Evolutionary conservation across 768 basidiomycete species (phyloP).

Genomic region (Lactarius trivialis): DNA sequence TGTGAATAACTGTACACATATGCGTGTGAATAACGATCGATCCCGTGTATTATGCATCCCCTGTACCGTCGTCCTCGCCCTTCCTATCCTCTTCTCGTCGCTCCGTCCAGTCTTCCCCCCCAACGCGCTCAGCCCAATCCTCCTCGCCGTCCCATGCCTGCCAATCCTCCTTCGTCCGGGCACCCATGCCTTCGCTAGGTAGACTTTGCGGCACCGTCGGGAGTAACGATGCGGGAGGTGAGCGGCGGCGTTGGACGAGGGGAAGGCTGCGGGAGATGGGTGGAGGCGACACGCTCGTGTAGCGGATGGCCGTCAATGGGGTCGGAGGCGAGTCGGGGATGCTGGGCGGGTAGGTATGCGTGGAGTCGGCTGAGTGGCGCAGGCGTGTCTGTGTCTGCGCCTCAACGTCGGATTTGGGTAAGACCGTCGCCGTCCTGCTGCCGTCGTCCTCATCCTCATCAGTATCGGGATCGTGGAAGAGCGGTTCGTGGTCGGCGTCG

Average conservation of each 20-base stretch:
- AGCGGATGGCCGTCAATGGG: conserved; percentile 31
- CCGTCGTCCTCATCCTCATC: conserved; percentile 22
- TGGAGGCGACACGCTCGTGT: conserved; percentile 26
- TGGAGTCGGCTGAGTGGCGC: conserved; percentile 30
- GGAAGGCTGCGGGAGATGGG: conserved; percentile 5
- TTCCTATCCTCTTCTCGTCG: conserved; percentile 35
- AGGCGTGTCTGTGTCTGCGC: conserved; percentile 36
- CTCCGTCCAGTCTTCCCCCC: conserved; percentile 44
- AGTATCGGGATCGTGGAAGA: conserved; percentile 44
- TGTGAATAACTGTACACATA: neutral
- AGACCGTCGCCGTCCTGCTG: neutral
- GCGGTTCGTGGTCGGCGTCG: conserved; percentile 45
- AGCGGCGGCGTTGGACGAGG: conserved; percentile 9
- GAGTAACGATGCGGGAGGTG: conserved; percentile 26
- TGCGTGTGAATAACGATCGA: neutral
- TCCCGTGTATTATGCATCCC: neutral
- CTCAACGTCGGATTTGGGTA: conserved; percentile 37
- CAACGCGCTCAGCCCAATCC: conserved; percentile 46
- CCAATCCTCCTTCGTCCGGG: conserved; percentile 32
- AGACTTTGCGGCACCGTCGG: conserved; percentile 17
- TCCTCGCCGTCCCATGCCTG: conserved; percentile 41
- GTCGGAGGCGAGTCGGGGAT: conserved; percentile 38
- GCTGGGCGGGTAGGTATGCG: conserved; percentile 61
- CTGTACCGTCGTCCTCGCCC: conserved; percentile 27
- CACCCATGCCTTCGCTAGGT: neutral